Evolutionary conservation across 1,139 yeast genomes (phyloP).

Genomic region (Zygoascus sp.): DNA sequence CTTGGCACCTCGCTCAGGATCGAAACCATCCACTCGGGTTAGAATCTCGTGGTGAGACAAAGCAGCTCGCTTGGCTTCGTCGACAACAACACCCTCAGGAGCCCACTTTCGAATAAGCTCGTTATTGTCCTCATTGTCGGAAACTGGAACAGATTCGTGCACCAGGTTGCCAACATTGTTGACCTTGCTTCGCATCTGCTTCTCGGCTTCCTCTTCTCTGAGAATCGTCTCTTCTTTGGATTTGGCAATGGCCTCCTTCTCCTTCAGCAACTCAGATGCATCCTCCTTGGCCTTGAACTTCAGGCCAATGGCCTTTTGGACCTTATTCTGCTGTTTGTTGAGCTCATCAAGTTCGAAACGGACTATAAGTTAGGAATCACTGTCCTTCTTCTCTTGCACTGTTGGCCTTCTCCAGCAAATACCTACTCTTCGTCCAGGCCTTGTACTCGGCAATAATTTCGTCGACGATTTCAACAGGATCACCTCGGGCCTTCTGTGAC

Average conservation of each 20-base stretch:
- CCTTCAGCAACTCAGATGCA: constrained; percentile 72
- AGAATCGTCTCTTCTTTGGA: constrained; percentile 64
- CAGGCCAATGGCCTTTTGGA: constrained; percentile 88
- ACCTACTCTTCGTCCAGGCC: constrained; percentile 69
- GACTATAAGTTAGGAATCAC: constrained; percentile 29
- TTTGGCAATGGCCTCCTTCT: constrained; percentile 69
- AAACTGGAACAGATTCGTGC: constrained; percentile 83
- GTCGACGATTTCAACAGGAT: constrained; percentile 88
- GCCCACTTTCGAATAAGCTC: constrained; percentile 84
- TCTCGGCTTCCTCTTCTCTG: constrained; percentile 76
- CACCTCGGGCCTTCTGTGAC: constrained; percentile 94
- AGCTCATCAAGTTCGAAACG: constrained; percentile 88
- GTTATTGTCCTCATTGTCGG: constrained; percentile 86
- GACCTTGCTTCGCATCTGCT: constrained; percentile 68
- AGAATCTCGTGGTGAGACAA: constrained; percentile 95
- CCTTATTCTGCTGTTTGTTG: constrained; percentile 79
- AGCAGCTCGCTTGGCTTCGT: constrained; percentile 59
- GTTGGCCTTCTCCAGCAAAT: background rate
- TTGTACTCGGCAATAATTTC: constrained; percentile 89
- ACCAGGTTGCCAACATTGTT: constrained; percentile 90
- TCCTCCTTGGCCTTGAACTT: constrained; percentile 95
- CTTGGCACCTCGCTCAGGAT: constrained; percentile 98
- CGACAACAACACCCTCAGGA: constrained; percentile 56
- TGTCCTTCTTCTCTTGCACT: background rate
- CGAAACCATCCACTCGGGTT: constrained; percentile 93